Evolutionary conservation across 2,329 filamentous ascomycete genomes (phyloP).

Genomic region (Parasarocladium wereldwijsianum): DNA sequence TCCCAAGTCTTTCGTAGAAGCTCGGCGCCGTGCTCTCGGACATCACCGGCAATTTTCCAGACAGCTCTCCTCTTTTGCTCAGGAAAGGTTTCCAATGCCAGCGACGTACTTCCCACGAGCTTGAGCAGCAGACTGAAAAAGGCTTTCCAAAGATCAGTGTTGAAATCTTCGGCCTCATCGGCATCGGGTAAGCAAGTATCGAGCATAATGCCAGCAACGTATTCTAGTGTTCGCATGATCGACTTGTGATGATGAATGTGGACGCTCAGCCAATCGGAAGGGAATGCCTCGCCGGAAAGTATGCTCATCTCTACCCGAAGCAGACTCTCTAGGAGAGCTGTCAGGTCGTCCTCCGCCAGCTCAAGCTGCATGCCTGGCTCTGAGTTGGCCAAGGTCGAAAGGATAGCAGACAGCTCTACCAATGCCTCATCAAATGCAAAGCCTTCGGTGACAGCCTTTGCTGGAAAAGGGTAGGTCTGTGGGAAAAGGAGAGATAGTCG

Average conservation of each 20-base stretch:
- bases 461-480: conserved; percentile 75
- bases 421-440: conserved; percentile 68
- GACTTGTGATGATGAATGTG: conserved; percentile 89
- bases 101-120: conserved; percentile 73
- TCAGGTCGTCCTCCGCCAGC: conserved; percentile 57
- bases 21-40: conserved; percentile 80
- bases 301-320: conserved; percentile 83
- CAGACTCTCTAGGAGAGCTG: conserved; percentile 60
- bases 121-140: conserved; percentile 85
- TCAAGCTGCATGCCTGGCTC: conserved; percentile 60
- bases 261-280: conserved; percentile 77
- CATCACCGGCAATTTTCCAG: conserved; percentile 97
- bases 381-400: conserved; percentile 68
- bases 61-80: conserved; percentile 93
- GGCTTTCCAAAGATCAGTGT: conserved; percentile 83
- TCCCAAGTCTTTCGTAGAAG: conserved; percentile 80
- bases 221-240: conserved; percentile 72
- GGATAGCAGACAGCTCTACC: conserved; percentile 74
- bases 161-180: conserved; percentile 82
- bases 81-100: conserved; percentile 88
- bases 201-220: conserved; percentile 65
- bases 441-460: conserved; percentile 48
- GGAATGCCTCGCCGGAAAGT: conserved; percentile 78
- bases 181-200: conserved; percentile 75
- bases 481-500: conserved; percentile 82